These are phyloP conservation scores for Geotrichum macrosporum DNA, from an alignment of 1,139 yeast genomes.

Conservation along the genomic window DNA sequence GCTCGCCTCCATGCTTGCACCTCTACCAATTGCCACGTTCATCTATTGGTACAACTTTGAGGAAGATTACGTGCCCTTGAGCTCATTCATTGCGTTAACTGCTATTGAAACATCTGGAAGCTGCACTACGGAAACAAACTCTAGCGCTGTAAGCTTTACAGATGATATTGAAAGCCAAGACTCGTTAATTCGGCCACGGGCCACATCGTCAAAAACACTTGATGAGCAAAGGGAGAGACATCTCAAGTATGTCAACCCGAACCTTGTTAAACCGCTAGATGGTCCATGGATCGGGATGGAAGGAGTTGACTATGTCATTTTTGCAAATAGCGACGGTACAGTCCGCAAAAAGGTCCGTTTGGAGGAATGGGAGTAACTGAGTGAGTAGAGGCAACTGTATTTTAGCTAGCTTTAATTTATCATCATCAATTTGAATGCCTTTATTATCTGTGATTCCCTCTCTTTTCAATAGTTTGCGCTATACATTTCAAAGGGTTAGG, in stretches of 20 bases:
- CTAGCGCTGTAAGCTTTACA: background rate
- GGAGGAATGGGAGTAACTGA: constrained; percentile 50
- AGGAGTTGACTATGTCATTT: constrained; percentile 52
- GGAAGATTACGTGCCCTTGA: constrained; percentile 71
- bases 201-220: constrained; percentile 44
- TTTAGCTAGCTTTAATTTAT: too few species aligned
- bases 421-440: too few species aligned
- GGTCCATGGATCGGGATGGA: constrained; percentile 79
- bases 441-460: too few species aligned
- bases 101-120: constrained; percentile 43
- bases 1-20: constrained; percentile 65
- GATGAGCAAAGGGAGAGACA: constrained; percentile 65
- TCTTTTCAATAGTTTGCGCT: too few species aligned
- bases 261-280: constrained; percentile 60
- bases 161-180: constrained; percentile 4
- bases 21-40: constrained; percentile 66
- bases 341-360: constrained; percentile 45
- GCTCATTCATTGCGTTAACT: constrained; percentile 79
- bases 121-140: too few species aligned
- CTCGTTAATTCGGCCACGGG: constrained; percentile 7
- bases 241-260: constrained; percentile 74
- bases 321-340: constrained; percentile 59
- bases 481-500: too few species aligned
- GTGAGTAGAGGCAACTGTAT: too few species aligned
- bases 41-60: constrained; percentile 77